A percentile compares a stretch with the other conserved stretches of the same genome.
Conservation (phyloP, 2,329 filamentous ascomycete genomes). For the Fusarium sp. region DNA sequence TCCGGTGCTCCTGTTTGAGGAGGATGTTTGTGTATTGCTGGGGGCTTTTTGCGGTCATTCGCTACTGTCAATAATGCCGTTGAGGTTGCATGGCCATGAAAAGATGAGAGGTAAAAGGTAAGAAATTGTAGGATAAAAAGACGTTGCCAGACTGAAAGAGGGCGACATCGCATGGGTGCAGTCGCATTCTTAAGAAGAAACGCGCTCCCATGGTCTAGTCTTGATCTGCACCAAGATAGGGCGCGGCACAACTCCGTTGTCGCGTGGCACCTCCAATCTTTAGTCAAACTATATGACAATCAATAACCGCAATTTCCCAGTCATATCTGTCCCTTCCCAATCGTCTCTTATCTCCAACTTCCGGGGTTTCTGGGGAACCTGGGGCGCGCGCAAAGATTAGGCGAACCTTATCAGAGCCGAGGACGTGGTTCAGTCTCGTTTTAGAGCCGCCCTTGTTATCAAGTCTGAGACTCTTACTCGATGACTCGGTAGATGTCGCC, state of each 20-base stretch:
- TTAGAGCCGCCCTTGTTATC: neutral
- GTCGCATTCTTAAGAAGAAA: constrained; percentile 1
- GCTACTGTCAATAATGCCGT: neutral
- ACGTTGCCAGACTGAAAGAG: neutral
- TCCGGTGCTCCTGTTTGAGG: constrained; percentile 22
- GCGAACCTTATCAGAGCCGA: constrained; percentile 2
- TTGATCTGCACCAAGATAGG: neutral
- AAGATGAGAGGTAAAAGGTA: neutral
- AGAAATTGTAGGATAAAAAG: neutral
- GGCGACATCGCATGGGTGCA: neutral
- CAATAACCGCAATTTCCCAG: neutral
- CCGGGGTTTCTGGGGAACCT: constrained; percentile 32
- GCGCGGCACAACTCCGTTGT: neutral
- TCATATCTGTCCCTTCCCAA: neutral
- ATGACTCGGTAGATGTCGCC: constrained; percentile 6
- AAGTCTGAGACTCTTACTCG: neutral
- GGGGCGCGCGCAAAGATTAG: neutral
- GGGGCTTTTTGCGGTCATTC: constrained; percentile 25
- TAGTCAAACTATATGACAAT: constrained; percentile 5
- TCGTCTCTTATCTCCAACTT: constrained; percentile 22
- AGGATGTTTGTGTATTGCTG: constrained; percentile 31
- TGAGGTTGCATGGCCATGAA: neutral
- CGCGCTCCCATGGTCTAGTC: neutral
- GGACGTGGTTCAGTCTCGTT: neutral
- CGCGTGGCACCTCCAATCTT: neutral